Evolutionary conservation across 2,329 filamentous ascomycete species (phyloP).

Genomic region (Pyrenochaeta sp.): DNA sequence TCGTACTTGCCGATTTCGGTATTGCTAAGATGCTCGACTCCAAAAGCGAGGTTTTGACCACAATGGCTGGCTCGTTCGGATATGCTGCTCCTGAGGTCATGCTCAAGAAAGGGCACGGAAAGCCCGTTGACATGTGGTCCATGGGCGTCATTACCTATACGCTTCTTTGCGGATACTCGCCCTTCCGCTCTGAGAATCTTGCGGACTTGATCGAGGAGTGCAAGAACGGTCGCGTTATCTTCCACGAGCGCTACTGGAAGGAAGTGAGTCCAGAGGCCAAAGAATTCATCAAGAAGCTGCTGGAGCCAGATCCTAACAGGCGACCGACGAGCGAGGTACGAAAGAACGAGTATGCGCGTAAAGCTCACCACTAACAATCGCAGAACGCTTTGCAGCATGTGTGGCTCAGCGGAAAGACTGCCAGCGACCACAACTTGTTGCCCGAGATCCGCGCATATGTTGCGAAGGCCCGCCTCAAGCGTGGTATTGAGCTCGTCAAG

Average conservation of each 20-base stretch:
- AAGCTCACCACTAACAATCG: slow-evolving; percentile 20
- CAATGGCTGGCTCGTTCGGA: slow-evolving; percentile 98
- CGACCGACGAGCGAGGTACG: slow-evolving; percentile 80
- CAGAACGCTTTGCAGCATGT: slow-evolving; percentile 80
- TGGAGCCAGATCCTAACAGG: slow-evolving; percentile 79
- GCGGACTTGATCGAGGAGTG: slow-evolving; percentile 95
- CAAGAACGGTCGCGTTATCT: slow-evolving; percentile 81
- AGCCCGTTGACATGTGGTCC: slow-evolving; percentile 99
- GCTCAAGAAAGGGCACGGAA: slow-evolving; percentile 96
- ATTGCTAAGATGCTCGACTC: slow-evolving; percentile 97
- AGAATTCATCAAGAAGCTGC: slow-evolving; percentile 84
- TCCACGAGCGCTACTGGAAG: slow-evolving; percentile 98
- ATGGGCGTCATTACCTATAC: slow-evolving; percentile 99
- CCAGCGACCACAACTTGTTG: slow-evolving; percentile 94
- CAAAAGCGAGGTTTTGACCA: slow-evolving; percentile 90
- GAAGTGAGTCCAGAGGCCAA: slow-evolving; percentile 96
- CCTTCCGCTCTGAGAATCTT: slow-evolving; percentile 94
- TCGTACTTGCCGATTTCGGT: slow-evolving; percentile 96
- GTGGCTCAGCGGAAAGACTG: slow-evolving; percentile 91
- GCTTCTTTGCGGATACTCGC: slow-evolving; percentile 95
- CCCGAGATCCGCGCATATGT: slow-evolving; percentile 96
- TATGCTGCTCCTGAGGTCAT: slow-evolving; percentile 98
- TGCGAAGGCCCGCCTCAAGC: slow-evolving; percentile 86
- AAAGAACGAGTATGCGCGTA: background rate
- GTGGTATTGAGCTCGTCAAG: slow-evolving; percentile 96